Evolutionary conservation across 73 alveolate genomes (phyloP).

Genomic region (Stentor coeruleus): DNA sequence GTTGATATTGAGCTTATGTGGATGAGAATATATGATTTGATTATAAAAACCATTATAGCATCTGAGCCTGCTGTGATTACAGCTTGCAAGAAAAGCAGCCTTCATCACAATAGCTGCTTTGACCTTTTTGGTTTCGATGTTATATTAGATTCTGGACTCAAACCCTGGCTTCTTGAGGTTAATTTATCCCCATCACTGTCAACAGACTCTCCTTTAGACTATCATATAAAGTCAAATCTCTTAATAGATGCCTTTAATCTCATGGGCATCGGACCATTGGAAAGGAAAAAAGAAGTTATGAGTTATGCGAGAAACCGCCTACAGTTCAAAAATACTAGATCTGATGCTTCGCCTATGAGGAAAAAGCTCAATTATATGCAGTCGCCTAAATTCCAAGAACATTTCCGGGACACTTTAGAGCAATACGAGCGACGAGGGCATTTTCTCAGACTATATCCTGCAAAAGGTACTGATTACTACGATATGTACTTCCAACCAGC

Average conservation of each 20-base stretch:
- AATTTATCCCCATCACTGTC: conserved; percentile 81
- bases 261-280: conserved; percentile 65
- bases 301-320: conserved; percentile 54
- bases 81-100: conserved; percentile 37
- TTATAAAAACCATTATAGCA: conserved; percentile 64
- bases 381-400: conserved; percentile 30
- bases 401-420: conserved; percentile 36
- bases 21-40: conserved; percentile 80
- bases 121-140: conserved; percentile 85
- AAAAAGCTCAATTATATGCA: conserved; percentile 16
- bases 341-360: background rate
- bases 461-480: conserved; percentile 42
- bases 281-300: conserved; percentile 54
- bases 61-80: conserved; percentile 57
- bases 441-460: conserved; percentile 48
- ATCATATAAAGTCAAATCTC: conserved; percentile 62
- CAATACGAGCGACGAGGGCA: conserved; percentile 40
- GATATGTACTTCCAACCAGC: conserved; percentile 37
- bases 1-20: conserved; percentile 63
- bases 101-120: conserved; percentile 66
- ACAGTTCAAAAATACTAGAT: background rate
- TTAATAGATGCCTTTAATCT: conserved; percentile 78
- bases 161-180: conserved; percentile 89
- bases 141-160: conserved; percentile 62
- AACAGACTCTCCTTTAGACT: conserved; percentile 72